These are phyloP conservation scores for Diatrype stigma DNA, from an alignment of 2,329 filamentous ascomycete species.

Conservation along the genomic window DNA sequence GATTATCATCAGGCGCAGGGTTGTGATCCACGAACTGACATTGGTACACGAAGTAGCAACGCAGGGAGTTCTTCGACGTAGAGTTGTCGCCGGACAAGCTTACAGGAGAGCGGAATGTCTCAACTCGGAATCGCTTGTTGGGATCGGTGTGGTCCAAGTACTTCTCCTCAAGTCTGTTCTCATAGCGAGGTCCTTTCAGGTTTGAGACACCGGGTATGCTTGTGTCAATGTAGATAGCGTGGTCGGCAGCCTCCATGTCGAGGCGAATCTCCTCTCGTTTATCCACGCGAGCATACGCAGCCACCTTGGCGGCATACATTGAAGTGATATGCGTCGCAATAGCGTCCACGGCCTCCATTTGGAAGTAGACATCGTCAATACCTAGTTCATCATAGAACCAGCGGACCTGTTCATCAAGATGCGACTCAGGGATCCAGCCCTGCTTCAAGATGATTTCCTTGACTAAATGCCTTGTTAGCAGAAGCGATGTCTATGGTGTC, in stretches of 20 bases:
- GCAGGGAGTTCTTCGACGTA: conserved; percentile 70
- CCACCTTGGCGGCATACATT: conserved; percentile 93
- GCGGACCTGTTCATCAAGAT: conserved; percentile 78
- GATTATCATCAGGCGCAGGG: conserved; percentile 74
- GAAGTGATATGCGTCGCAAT: conserved; percentile 95
- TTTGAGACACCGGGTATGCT: conserved; percentile 81
- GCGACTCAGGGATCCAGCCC: conserved; percentile 79
- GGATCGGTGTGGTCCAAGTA: conserved; percentile 79
- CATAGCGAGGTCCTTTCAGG: conserved; percentile 79
- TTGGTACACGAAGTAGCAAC: conserved; percentile 99
- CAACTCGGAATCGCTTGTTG: conserved; percentile 79
- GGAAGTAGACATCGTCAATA: conserved; percentile 98
- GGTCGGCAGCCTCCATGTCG: conserved; percentile 91
- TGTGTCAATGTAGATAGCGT: conserved; percentile 98
- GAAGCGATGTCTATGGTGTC: not conserved
- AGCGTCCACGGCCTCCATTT: conserved; percentile 78
- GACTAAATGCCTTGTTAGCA: conserved; percentile 49
- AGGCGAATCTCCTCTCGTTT: conserved; percentile 91
- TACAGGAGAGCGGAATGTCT: conserved; percentile 92
- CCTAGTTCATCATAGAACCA: conserved; percentile 99
- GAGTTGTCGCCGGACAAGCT: conserved; percentile 64
- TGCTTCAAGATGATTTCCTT: conserved; percentile 74
- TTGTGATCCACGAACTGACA: conserved; percentile 80
- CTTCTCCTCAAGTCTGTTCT: conserved; percentile 89
- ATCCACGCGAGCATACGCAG: conserved; percentile 87